A percentile compares a stretch with the other conserved stretches of the same genome.
Conservation (phyloP, 495 filamentous ascomycete species). For the Annulohypoxylon bovei region DNA sequence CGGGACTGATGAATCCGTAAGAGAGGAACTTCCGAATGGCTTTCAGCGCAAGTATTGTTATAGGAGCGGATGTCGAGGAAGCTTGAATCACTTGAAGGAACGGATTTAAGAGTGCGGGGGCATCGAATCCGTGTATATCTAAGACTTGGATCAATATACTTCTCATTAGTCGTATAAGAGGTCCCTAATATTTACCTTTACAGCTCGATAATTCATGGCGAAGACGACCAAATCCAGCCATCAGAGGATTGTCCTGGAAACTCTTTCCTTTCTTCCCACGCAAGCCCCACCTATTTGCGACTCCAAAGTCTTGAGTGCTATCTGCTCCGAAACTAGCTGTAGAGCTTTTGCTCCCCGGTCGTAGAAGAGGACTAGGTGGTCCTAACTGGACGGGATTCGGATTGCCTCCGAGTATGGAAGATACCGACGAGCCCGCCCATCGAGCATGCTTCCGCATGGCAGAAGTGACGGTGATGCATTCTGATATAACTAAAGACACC, state of each 20-base stretch:
- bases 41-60: slow-evolving; percentile 91
- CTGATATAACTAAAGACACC: slow-evolving; percentile 93
- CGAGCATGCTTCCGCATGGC: slow-evolving; percentile 98
- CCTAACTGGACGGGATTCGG: slow-evolving; percentile 63
- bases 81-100: slow-evolving; percentile 98
- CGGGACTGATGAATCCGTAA: slow-evolving; percentile 85
- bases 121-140: slow-evolving; percentile 92
- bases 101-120: slow-evolving; percentile 87
- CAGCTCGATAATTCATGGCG: slow-evolving; percentile 90
- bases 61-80: slow-evolving; percentile 93
- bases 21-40: slow-evolving; percentile 98
- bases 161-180: background rate
- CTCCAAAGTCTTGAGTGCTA: slow-evolving; percentile 53
- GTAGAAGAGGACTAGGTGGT: slow-evolving; percentile 50
- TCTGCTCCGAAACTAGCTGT: slow-evolving; percentile 38
- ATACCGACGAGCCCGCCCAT: slow-evolving; percentile 96
- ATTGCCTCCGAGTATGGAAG: slow-evolving; percentile 89
- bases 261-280: slow-evolving; percentile 97
- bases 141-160: slow-evolving; percentile 24
- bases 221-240: slow-evolving; percentile 91
- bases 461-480: slow-evolving; percentile 98
- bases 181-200: slow-evolving; percentile 66
- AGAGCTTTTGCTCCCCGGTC: slow-evolving; percentile 49
- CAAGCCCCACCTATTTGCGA: slow-evolving; percentile 80
- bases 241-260: slow-evolving; percentile 97